Base-by-base conservation (phyloP, 1,139 yeast genomes). In the Yamadazyma dushanensis region DNA sequence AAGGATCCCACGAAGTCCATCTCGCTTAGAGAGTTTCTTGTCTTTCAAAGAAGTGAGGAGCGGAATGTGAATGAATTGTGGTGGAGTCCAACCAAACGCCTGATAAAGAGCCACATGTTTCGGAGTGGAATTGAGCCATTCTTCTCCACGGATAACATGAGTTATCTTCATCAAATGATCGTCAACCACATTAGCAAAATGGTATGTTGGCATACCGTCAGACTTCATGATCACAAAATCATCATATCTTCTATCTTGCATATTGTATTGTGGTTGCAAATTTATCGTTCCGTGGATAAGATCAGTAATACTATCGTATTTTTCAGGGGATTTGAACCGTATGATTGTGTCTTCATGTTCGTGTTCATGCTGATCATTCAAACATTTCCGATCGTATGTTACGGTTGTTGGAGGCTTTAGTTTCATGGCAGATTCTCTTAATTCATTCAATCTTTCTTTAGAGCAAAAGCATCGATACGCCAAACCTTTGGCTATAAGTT, bases 111-210 rank as follows among this genome's bases (percentile, higher is more conserved):
- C 94, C 31, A 88, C 71, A 54, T 92, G 99, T 48, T 90, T 92
- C 3, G 97, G 96, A 0, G 98, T 92, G 0, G 97, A 86, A 1
- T 96, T 83, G 8, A 92, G 66, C 99, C 99, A 94, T 58, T 92
- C 97, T 54, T 92, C 98, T 24, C 99, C 99, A 45, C 99, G 71
- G 8, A 92, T 80, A 8, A 92, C 98, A 58, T 94, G 97, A 0
- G 97, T 86, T 28, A 92, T 85, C 32, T 77, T 61, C 98, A 92
- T 94, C 34, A 85, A 61, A 57, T 90, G 95, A 56, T 92, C 99
- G 54, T 92, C 99, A 2, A 92, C 79, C 2, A 92, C 96, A 52
- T 88, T 90, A 15, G 98, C 98, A 53, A 92, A 83, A 61, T 92
- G 99, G 51, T 92, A 92, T 0, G 99, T 92, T 13, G 99, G 99